Conservation (phyloP, 2,329 filamentous ascomycete genomes). For the Knoxdaviesia capensis region DNA sequence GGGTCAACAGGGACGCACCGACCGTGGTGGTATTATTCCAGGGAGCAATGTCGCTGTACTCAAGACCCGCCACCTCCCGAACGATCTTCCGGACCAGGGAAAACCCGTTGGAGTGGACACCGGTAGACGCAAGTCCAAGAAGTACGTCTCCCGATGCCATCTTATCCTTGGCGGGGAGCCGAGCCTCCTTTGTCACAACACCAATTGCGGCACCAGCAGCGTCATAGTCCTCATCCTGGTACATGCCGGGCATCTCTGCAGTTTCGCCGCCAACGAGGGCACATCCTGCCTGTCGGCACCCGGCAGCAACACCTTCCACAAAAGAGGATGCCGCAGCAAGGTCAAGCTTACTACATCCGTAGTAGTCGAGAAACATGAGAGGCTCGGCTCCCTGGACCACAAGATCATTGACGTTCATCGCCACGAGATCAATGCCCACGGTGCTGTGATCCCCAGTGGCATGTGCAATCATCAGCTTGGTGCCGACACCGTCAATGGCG, state of each 20-base stretch:
- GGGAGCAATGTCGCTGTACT: constrained; percentile 53
- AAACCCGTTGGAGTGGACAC: constrained; percentile 92
- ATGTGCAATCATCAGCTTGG: constrained; percentile 92
- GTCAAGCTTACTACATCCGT: constrained; percentile 77
- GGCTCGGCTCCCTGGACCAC: constrained; percentile 91
- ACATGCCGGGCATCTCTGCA: constrained; percentile 95
- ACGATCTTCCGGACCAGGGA: constrained; percentile 88
- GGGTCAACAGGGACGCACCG: constrained; percentile 64
- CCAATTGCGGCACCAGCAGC: constrained; percentile 81
- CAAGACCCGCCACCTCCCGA: constrained; percentile 42
- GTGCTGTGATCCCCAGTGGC: constrained; percentile 78
- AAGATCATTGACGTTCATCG: constrained; percentile 98
- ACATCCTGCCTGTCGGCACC: constrained; percentile 69
- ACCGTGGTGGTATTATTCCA: constrained; percentile 48
- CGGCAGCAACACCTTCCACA: constrained; percentile 72
- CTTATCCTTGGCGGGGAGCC: constrained; percentile 53
- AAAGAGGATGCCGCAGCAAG: constrained; percentile 64
- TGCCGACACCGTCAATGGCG: constrained; percentile 90
- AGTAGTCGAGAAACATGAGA: constrained; percentile 95
- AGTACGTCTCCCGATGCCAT: constrained; percentile 76
- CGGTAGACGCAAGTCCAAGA: constrained; percentile 66
- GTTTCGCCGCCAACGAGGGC: constrained; percentile 94
- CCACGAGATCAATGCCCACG: constrained; percentile 89
- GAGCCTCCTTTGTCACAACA: constrained; percentile 46
- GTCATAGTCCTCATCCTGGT: constrained; percentile 75